phyloP scores from a whole-genome alignment of 2,329 filamentous ascomycete genomes.

The Xylariaceae sp. region DNA sequence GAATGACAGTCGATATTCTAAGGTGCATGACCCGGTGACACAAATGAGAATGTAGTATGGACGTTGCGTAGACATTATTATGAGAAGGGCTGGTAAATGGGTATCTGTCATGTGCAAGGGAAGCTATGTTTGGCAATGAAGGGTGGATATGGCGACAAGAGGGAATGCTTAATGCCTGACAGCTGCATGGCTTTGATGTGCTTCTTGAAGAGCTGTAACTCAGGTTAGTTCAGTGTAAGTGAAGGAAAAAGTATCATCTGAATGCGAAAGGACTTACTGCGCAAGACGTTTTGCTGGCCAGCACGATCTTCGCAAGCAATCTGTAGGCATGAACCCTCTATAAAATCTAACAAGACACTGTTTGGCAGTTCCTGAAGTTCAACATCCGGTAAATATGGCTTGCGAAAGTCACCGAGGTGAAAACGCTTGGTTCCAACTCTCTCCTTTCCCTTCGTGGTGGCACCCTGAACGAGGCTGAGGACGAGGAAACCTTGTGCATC shows the following conservation, averaged over 20 bases:
- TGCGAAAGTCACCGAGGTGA: conserved; percentile 82
- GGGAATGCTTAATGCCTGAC: conserved; percentile 39
- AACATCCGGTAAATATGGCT: conserved; percentile 82
- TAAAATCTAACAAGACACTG: conserved; percentile 70
- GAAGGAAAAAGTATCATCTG: background rate
- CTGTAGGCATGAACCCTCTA: conserved; percentile 66
- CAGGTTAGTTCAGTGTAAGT: conserved; percentile 33
- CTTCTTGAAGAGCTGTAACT: conserved; percentile 50
- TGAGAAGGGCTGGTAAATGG: conserved; percentile 28
- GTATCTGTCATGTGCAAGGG: conserved; percentile 39
- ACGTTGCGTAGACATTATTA: conserved; percentile 26
- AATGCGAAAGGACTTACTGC: conserved; percentile 50
- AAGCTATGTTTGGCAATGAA: conserved; percentile 20
- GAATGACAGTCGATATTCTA: conserved; percentile 19
- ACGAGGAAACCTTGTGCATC: conserved; percentile 85
- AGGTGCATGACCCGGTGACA: conserved; percentile 22
- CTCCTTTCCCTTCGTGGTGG: conserved; percentile 59
- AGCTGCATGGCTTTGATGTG: conserved; percentile 45
- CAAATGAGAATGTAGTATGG: conserved; percentile 38
- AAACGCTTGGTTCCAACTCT: conserved; percentile 72
- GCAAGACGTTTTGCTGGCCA: conserved; percentile 61
- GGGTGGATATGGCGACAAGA: conserved; percentile 12
- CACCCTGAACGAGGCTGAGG: conserved; percentile 71
- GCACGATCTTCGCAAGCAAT: conserved; percentile 67
- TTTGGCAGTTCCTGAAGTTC: conserved; percentile 93